Conservation (phyloP, 2,329 filamentous ascomycete genomes). For the Sclerotinia trifoliorum region DNA sequence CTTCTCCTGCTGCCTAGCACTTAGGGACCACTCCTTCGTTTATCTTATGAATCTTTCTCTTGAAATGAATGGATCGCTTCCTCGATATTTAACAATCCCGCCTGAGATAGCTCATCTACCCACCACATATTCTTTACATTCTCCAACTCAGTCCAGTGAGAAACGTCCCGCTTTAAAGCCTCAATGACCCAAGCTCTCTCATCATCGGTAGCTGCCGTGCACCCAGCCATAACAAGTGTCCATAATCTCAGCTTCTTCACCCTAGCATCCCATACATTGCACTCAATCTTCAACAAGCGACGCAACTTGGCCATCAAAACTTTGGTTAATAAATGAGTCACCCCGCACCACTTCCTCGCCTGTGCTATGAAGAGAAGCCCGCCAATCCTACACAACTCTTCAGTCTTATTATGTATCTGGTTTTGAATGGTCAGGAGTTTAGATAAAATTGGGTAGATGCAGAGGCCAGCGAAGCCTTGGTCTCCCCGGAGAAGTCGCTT, state of each 20-base stretch:
- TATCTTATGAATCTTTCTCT: background rate
- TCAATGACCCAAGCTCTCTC: background rate
- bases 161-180: background rate
- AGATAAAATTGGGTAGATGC: slow-evolving; percentile 8
- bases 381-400: slow-evolving; percentile 12
- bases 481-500: background rate
- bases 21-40: no score
- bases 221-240: background rate
- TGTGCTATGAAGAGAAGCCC: background rate
- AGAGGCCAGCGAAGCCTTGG: slow-evolving; percentile 10
- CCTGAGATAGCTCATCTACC: background rate
- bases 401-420: background rate
- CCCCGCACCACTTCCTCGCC: background rate
- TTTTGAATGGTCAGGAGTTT: background rate
- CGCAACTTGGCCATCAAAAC: background rate
- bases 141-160: background rate
- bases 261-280: background rate
- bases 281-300: background rate
- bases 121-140: slow-evolving; percentile 2
- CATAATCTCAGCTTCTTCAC: background rate
- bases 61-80: background rate
- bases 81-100: background rate
- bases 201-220: background rate
- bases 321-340: background rate
- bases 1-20: no score